Percentiles rank a stretch among this genome's conserved stretches.
Conservation (phyloP, 768 basidiomycete genomes). For the Boletus rubroflammeus region DNA sequence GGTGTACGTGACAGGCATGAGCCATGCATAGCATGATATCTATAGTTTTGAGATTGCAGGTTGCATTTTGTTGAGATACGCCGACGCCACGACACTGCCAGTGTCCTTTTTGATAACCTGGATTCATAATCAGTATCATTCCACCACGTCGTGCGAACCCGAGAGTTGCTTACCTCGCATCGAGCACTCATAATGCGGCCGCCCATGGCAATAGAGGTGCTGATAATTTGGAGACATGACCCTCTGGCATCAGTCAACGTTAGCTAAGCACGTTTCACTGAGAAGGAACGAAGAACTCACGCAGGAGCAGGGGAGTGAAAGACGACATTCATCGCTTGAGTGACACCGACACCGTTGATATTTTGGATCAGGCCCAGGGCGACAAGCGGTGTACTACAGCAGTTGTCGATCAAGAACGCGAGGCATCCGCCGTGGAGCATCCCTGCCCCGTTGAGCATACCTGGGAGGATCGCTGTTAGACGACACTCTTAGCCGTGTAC, state of each 20-base stretch:
- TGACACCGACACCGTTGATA: slow-evolving; percentile 71
- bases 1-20: slow-evolving; percentile 3
- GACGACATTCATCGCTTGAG: slow-evolving; percentile 63
- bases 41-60: slow-evolving; percentile 49
- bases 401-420: slow-evolving; percentile 72
- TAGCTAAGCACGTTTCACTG: slow-evolving; percentile 3
- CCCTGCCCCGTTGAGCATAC: slow-evolving; percentile 72
- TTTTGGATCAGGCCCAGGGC: slow-evolving; percentile 58
- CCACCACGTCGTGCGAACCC: neutral
- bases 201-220: slow-evolving; percentile 65
- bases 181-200: slow-evolving; percentile 65
- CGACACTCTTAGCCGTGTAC: neutral
- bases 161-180: slow-evolving; percentile 52
- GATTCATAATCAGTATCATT: neutral
- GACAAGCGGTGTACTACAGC: slow-evolving; percentile 65
- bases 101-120: slow-evolving; percentile 59
- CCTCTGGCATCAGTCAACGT: slow-evolving; percentile 40
- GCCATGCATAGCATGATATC: slow-evolving; percentile 7
- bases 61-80: slow-evolving; percentile 72
- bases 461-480: slow-evolving; percentile 31
- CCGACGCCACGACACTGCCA: slow-evolving; percentile 60
- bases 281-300: slow-evolving; percentile 37
- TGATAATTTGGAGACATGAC: slow-evolving; percentile 53
- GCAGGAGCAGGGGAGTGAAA: slow-evolving; percentile 66
- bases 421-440: slow-evolving; percentile 77